phyloP scores from a whole-genome alignment of 495 filamentous ascomycete species.

The Aspergillus sclerotiicarbonarius region DNA sequence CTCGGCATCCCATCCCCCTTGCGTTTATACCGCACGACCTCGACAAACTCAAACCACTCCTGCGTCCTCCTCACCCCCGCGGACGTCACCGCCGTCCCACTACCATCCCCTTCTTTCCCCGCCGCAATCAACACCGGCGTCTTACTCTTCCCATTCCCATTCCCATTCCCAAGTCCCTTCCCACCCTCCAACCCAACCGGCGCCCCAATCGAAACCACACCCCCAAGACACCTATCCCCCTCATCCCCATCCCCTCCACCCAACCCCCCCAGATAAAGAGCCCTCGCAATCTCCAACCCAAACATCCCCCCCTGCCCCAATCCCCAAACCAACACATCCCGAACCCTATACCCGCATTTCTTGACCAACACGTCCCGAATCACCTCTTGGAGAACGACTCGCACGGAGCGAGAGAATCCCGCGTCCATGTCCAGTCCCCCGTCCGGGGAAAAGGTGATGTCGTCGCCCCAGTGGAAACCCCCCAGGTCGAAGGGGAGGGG shows the following conservation, averaged over 20 bases:
- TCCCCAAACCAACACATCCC: slow-evolving; percentile 76
- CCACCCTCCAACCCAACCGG: slow-evolving; percentile 55
- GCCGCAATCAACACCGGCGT: slow-evolving; percentile 74
- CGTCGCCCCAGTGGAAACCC: slow-evolving; percentile 93
- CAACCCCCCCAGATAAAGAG: slow-evolving; percentile 23
- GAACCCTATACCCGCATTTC: slow-evolving; percentile 67
- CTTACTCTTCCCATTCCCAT: slow-evolving; percentile 45
- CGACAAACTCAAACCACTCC: slow-evolving; percentile 67
- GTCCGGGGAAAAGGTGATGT: slow-evolving; percentile 61
- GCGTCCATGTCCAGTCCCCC: slow-evolving; percentile 76
- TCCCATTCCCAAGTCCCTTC: slow-evolving; percentile 13
- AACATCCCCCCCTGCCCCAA: slow-evolving; percentile 86
- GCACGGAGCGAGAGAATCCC: slow-evolving; percentile 60
- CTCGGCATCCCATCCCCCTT: slow-evolving; percentile 79
- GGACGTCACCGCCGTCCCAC: slow-evolving; percentile 60
- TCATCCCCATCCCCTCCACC: background rate
- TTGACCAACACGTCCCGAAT: slow-evolving; percentile 58
- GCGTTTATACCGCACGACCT: slow-evolving; percentile 72
- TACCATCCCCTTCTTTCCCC: slow-evolving; percentile 50
- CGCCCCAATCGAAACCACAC: slow-evolving; percentile 78
- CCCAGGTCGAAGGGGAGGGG: slow-evolving; percentile 70
- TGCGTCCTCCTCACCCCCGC: slow-evolving; percentile 61
- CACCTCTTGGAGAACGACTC: slow-evolving; percentile 53
- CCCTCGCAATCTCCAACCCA: slow-evolving; percentile 58
- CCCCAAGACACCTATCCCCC: slow-evolving; percentile 41